Conservation (phyloP, 176 grass and related monocot genomes). For the Triticum aestivum region DNA sequence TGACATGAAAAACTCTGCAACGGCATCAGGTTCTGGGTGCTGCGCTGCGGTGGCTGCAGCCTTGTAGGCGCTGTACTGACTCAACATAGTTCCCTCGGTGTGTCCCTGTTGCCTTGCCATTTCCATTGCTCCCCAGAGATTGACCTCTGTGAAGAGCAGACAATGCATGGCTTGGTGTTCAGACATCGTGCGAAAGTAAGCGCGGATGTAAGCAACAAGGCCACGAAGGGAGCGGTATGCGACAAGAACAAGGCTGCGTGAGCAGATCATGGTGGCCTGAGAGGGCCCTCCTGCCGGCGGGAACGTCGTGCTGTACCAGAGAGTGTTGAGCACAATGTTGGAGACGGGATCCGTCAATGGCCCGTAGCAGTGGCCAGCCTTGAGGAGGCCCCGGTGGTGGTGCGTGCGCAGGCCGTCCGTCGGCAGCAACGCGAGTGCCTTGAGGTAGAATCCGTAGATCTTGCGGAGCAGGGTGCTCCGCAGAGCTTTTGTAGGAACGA, state of each 20-base stretch:
- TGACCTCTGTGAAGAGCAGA: neutral
- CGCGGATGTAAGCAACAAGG: slow-evolving; percentile 1
- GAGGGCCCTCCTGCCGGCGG: neutral
- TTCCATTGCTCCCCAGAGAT: neutral
- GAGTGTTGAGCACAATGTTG: slow-evolving; percentile 19
- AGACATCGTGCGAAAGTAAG: neutral
- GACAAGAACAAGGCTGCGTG: neutral
- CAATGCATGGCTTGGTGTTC: slow-evolving; percentile 9
- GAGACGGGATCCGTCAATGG: slow-evolving; percentile 1
- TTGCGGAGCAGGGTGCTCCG: neutral
- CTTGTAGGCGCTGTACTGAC: neutral
- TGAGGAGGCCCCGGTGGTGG: slow-evolving; percentile 19
- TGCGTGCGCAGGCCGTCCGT: neutral
- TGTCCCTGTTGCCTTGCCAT: slow-evolving; percentile 6
- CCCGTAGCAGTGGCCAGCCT: slow-evolving; percentile 31
- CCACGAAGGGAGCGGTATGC: neutral
- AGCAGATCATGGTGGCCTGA: neutral
- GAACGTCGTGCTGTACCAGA: neutral
- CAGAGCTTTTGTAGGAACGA: neutral
- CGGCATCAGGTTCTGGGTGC: neutral
- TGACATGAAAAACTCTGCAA: neutral
- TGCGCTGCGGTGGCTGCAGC: neutral
- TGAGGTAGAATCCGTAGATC: slow-evolving; percentile 3
- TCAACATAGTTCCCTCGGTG: neutral
- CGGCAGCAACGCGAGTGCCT: neutral